Conservation (phyloP, 2,329 filamentous ascomycete genomes). For the Alternaria hordeiaustralica region DNA sequence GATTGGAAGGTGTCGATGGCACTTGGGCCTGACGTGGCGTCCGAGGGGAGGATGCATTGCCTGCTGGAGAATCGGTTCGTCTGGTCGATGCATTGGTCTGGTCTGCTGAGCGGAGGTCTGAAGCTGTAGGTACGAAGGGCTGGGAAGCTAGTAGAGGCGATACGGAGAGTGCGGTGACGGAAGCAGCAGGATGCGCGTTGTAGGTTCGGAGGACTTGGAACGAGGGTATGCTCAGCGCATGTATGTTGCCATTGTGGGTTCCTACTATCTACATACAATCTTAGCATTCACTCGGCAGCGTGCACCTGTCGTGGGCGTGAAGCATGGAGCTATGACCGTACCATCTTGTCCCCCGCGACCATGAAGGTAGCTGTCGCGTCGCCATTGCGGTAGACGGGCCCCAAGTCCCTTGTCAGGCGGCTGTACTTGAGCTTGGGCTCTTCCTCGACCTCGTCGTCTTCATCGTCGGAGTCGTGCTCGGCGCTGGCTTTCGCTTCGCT, state of each 20-base stretch:
- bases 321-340: conserved; percentile 52
- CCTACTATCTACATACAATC: conserved; percentile 72
- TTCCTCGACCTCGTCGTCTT: conserved; percentile 86
- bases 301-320: conserved; percentile 43
- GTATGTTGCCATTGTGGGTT: conserved; percentile 95
- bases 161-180: conserved; percentile 86
- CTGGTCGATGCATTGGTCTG: conserved; percentile 51
- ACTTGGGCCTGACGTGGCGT: conserved; percentile 65
- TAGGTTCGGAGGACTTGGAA: conserved; percentile 85
- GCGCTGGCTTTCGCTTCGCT: conserved; percentile 30
- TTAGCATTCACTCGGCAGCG: conserved; percentile 68
- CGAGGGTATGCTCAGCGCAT: conserved; percentile 82
- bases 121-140: conserved; percentile 42
- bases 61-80: conserved; percentile 30
- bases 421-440: conserved; percentile 95
- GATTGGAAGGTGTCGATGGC: conserved; percentile 80
- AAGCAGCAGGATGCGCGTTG: conserved; percentile 84
- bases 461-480: conserved; percentile 56
- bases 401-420: conserved; percentile 80
- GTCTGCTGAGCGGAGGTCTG: conserved; percentile 30
- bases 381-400: conserved; percentile 86
- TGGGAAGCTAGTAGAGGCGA: conserved; percentile 77
- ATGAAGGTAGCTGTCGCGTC: conserved; percentile 93
- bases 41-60: conserved; percentile 56
- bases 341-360: conserved; percentile 96